phyloP scores from a whole-genome alignment of 176 grass and related monocot genomes.

The Raddia guianensis region DNA sequence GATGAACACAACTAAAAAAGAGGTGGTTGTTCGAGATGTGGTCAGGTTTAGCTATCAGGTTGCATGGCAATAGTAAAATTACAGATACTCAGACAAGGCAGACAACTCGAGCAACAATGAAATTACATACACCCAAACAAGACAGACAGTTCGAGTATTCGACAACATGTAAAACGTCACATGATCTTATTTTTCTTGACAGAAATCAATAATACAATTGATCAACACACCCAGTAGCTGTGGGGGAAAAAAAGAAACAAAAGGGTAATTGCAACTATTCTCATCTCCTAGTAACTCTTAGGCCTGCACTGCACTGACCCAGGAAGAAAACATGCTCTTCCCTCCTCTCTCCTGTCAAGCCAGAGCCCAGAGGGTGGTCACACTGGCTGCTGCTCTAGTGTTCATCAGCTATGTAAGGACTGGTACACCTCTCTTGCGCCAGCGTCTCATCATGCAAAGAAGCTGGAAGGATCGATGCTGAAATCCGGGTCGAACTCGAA shows the following conservation, averaged over 20 bases:
- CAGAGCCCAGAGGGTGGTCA: conserved; percentile 37
- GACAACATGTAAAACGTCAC: not conserved
- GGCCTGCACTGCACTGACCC: conserved; percentile 22
- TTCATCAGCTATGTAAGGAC: conserved; percentile 5
- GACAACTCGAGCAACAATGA: not conserved
- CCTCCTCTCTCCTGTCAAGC: conserved; percentile 40
- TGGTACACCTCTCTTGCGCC: not conserved
- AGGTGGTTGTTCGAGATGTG: not conserved
- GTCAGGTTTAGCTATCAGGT: not conserved
- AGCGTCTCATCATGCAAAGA: conserved; percentile 43
- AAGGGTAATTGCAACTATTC: not conserved
- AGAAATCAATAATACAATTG: conserved; percentile 42
- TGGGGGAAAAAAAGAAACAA: not conserved
- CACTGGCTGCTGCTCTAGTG: conserved; percentile 6
- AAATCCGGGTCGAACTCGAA: conserved; percentile 39
- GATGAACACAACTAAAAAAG: not conserved
- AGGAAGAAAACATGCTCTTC: conserved; percentile 48
- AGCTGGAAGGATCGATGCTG: conserved; percentile 30
- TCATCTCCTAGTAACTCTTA: conserved; percentile 36
- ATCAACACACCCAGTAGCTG: not conserved
- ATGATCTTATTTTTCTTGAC: conserved; percentile 41
- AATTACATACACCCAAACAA: no score
- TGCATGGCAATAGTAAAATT: not conserved
- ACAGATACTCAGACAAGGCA: not conserved
- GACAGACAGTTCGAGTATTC: not conserved